A percentile compares a stretch with the other conserved stretches of the same genome.
These are phyloP conservation scores for Tilletia caries DNA, from an alignment of 1,284 basidiomycete genomes.

Conservation along the genomic window DNA sequence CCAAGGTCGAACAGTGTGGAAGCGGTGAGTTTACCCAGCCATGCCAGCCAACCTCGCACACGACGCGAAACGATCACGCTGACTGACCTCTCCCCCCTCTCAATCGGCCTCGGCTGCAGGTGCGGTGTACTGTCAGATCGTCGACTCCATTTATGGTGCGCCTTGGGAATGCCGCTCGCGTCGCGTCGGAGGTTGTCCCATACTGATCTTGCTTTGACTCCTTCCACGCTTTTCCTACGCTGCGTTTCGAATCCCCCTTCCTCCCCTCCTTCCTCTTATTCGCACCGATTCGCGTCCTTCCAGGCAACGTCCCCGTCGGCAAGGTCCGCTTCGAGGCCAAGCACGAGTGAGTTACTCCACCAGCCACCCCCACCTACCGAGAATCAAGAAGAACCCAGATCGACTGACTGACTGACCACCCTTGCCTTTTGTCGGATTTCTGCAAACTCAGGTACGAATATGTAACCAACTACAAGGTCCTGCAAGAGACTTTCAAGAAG, in stretches of 20 bases:
- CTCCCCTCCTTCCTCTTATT: no score
- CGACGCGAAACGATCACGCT: background rate
- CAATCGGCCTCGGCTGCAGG: conserved; percentile 21
- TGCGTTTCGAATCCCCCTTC: no score
- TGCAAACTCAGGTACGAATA: conserved; percentile 77
- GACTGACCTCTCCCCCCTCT: no score
- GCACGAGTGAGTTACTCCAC: conserved; percentile 76
- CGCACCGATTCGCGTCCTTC: background rate
- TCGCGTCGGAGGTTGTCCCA: conserved; percentile 5
- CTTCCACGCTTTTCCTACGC: no score
- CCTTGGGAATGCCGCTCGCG: background rate
- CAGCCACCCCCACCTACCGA: background rate
- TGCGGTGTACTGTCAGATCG: conserved; percentile 59
- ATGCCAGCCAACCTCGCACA: background rate
- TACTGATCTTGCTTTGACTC: no score
- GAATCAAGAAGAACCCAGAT: no score
- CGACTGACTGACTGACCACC: background rate
- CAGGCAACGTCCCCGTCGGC: conserved; percentile 46
- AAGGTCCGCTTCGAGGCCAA: conserved; percentile 49
- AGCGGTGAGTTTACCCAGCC: conserved; percentile 22
- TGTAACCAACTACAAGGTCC: conserved; percentile 87
- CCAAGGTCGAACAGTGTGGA: conserved; percentile 79
- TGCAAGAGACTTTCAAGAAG: conserved; percentile 64
- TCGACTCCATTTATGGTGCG: conserved; percentile 86
- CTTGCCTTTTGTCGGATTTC: no score